These are phyloP conservation scores for Stagonosporopsis cucurbitacearum DNA, from an alignment of 2,329 filamentous ascomycete genomes.

Conservation along the genomic window DNA sequence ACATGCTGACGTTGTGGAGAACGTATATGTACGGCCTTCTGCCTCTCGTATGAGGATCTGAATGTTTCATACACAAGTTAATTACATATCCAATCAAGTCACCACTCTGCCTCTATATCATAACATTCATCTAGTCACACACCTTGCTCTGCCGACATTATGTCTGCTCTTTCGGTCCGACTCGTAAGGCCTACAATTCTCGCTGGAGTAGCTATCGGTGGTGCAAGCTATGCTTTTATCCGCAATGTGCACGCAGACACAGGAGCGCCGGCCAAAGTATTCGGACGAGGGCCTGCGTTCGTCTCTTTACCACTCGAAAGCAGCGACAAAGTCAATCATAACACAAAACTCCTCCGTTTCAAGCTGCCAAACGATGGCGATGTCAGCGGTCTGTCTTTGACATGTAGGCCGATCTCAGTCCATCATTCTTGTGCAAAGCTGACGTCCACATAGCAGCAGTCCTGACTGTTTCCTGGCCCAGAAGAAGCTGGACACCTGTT, in stretches of 20 bases:
- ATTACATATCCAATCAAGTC: not conserved
- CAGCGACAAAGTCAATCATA: slow-evolving; percentile 80
- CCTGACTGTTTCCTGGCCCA: slow-evolving; percentile 66
- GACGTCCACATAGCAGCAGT: slow-evolving; percentile 59
- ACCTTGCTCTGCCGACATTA: not conserved
- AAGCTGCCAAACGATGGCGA: slow-evolving; percentile 78
- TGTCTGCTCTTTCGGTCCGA: not conserved
- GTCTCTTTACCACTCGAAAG: slow-evolving; percentile 77
- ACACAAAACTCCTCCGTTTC: slow-evolving; percentile 90
- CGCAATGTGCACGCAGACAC: slow-evolving; percentile 18
- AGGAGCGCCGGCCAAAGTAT: slow-evolving; percentile 14
- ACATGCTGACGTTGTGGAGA: not conserved
- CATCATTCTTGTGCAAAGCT: not conserved
- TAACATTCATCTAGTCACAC: not conserved
- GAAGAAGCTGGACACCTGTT: slow-evolving; percentile 64
- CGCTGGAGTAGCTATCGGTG: not conserved
- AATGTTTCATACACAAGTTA: not conserved
- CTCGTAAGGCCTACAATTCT: slow-evolving; percentile 1
- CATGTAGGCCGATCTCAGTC: slow-evolving; percentile 61
- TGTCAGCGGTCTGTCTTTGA: slow-evolving; percentile 77
- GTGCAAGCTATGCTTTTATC: not conserved
- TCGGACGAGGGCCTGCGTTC: slow-evolving; percentile 68
- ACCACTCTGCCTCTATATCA: not conserved
- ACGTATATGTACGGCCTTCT: not conserved
- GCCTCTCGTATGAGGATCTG: not conserved